A percentile compares a stretch with the other conserved stretches of the same genome.
Conservation (phyloP, 345 rosid species). For the Gossypioides kirkii region DNA sequence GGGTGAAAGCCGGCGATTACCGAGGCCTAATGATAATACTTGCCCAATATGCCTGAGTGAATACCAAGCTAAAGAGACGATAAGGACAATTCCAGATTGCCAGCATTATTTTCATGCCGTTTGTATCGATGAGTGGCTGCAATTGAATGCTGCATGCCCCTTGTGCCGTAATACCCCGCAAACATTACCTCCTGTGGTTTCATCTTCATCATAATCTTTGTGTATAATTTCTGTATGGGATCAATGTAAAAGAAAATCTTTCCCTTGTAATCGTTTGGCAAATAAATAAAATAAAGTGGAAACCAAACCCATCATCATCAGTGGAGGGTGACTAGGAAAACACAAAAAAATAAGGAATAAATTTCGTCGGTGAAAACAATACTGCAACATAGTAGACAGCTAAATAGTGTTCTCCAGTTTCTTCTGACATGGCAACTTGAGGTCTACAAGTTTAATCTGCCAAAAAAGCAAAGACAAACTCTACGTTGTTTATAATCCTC, state of each 20-base stretch:
- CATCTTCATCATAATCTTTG: background rate
- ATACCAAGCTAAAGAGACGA: slow-evolving; percentile 8
- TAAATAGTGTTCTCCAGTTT: background rate
- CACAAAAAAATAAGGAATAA: background rate
- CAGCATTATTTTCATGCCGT: slow-evolving; percentile 16
- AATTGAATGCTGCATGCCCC: slow-evolving; percentile 14
- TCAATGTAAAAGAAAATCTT: too few relatives aligned
- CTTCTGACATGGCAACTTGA: background rate
- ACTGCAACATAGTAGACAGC: background rate
- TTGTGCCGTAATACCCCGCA: background rate
- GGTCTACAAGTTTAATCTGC: background rate
- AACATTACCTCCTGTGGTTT: background rate
- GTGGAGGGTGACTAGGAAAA: background rate
- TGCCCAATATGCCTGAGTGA: slow-evolving; percentile 14
- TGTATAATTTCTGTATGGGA: too few relatives aligned
- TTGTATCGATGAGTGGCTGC: slow-evolving; percentile 15
- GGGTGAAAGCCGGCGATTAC: slow-evolving; percentile 9
- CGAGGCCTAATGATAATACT: background rate
- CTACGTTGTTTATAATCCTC: background rate
- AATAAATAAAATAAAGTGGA: too few relatives aligned
- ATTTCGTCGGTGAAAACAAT: background rate
- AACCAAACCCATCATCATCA: too few relatives aligned
- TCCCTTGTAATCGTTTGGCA: too few relatives aligned
- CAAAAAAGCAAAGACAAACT: background rate
- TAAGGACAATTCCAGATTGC: slow-evolving; percentile 17